A percentile compares a stretch with the other conserved stretches of the same genome.
These are phyloP conservation scores for Monosporascus sp. DNA, from an alignment of 2,329 filamentous ascomycete species.

Conservation along the genomic window DNA sequence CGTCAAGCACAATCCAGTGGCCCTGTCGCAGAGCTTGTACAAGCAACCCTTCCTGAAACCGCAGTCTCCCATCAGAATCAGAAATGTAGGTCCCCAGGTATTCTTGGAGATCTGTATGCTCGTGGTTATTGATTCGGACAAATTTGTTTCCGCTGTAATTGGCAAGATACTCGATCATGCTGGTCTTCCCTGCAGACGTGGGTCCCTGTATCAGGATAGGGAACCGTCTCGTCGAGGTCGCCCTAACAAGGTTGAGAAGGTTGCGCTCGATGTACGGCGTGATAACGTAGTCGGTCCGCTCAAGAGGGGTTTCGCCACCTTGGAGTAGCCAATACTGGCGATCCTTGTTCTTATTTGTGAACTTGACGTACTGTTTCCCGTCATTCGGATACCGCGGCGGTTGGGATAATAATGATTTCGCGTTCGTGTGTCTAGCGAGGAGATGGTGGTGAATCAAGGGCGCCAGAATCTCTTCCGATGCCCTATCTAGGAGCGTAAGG, in stretches of 20 bases:
- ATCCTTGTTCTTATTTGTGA: conserved; percentile 58
- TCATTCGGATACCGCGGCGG: conserved; percentile 73
- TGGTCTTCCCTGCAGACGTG: conserved; percentile 96
- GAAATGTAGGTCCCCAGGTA: conserved; percentile 95
- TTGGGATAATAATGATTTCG: conserved; percentile 69
- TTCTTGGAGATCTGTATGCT: conserved; percentile 96
- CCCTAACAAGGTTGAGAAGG: conserved; percentile 87
- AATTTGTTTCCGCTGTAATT: conserved; percentile 95
- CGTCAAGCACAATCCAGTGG: conserved; percentile 97
- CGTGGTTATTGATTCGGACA: conserved; percentile 98
- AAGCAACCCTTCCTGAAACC: conserved; percentile 88
- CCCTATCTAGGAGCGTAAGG: conserved; percentile 76
- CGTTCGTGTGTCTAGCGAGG: conserved; percentile 63
- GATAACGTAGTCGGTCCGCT: conserved; percentile 88
- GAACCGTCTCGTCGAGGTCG: conserved; percentile 85
- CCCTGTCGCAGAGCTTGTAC: conserved; percentile 89
- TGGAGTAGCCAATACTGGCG: conserved; percentile 86
- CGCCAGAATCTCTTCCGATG: conserved; percentile 73
- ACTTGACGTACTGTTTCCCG: conserved; percentile 72
- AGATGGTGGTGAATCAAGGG: conserved; percentile 79
- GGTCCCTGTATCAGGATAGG: conserved; percentile 94
- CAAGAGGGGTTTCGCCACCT: conserved; percentile 60
- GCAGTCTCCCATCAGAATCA: conserved; percentile 73
- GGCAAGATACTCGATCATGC: conserved; percentile 99
- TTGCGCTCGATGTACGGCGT: conserved; percentile 94